Conservation (phyloP, 768 basidiomycete species). For the Epithele typhae region DNA sequence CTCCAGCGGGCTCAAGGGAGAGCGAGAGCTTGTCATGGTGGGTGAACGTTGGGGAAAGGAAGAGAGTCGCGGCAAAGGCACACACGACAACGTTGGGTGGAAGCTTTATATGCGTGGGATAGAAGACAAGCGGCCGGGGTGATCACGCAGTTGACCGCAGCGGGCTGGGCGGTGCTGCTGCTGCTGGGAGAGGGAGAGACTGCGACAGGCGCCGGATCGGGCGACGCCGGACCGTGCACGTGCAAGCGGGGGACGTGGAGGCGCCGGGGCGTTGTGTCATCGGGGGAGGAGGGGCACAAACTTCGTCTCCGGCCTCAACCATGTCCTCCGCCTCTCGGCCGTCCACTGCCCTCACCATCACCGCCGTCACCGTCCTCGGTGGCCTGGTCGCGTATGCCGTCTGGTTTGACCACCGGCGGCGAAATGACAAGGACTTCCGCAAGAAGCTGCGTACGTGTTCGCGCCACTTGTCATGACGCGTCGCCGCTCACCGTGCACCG, state of each 20-base stretch:
- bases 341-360: constrained; percentile 37
- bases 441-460: constrained; percentile 72
- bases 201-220: constrained; percentile 13
- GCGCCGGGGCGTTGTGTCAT: too few relatives aligned
- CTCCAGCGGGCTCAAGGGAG: constrained; percentile 7
- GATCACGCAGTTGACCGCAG: too few relatives aligned
- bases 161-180: too few relatives aligned
- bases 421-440: constrained; percentile 84
- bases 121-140: too few relatives aligned
- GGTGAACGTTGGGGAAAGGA: too few relatives aligned
- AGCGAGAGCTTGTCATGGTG: not conserved
- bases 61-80: too few relatives aligned
- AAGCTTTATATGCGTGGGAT: too few relatives aligned
- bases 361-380: constrained; percentile 45
- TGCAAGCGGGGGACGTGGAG: not conserved
- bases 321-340: constrained; percentile 26
- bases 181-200: too few relatives aligned
- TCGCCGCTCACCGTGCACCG: not conserved
- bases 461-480: constrained; percentile 11
- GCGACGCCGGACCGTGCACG: constrained; percentile 3
- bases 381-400: constrained; percentile 72
- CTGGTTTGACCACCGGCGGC: constrained; percentile 94
- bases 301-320: constrained; percentile 19
- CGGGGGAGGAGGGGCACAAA: constrained; percentile 11
- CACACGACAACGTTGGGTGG: too few relatives aligned